phyloP scores from a whole-genome alignment of 306 rosid species.

The Vicia faba region DNA sequence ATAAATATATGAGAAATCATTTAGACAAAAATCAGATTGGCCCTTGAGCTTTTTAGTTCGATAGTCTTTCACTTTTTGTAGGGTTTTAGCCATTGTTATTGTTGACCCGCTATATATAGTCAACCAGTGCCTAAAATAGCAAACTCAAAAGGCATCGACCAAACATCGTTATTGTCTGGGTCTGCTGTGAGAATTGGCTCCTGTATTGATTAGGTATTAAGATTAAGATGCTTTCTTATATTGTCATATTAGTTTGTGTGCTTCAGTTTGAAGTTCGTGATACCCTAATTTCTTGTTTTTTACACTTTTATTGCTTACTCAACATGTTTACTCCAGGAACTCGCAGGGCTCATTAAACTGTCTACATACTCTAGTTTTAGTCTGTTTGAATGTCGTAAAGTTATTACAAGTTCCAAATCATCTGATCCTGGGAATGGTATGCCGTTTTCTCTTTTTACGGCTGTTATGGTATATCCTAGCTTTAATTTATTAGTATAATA shows the following conservation, averaged over 20 bases:
- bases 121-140: neutral
- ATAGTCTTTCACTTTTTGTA: neutral
- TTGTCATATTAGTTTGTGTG: constrained; percentile 12
- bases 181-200: neutral
- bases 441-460: constrained; percentile 27
- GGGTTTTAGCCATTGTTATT: neutral
- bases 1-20: neutral
- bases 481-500: constrained; percentile 38
- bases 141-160: neutral
- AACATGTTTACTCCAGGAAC: constrained; percentile 66
- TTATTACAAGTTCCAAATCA: constrained; percentile 79
- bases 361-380: constrained; percentile 82
- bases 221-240: neutral
- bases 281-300: constrained; percentile 18
- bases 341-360: constrained; percentile 82
- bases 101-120: neutral
- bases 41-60: neutral
- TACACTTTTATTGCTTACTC: constrained; percentile 34
- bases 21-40: neutral
- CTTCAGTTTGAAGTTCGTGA: constrained; percentile 17
- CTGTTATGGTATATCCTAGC: constrained; percentile 28
- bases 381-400: constrained; percentile 91
- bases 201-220: neutral
- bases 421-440: constrained; percentile 83
- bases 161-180: neutral